Evolutionary conservation across 2,329 filamentous ascomycete species (phyloP).

Genomic region (Diatrype stigma): DNA sequence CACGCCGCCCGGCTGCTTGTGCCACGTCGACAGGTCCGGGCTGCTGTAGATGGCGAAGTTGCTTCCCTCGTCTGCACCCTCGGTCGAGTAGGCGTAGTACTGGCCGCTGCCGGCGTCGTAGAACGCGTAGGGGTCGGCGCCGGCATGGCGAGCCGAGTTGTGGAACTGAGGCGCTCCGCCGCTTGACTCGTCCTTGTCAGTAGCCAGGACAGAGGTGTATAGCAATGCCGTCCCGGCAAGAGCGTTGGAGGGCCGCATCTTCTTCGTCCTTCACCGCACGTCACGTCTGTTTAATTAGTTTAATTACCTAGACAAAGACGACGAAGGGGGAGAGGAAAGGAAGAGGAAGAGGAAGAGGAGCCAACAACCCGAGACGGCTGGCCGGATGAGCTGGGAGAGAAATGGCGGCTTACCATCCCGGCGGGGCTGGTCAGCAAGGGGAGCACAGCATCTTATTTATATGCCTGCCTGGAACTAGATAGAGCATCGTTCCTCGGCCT

Average conservation of each 20-base stretch:
- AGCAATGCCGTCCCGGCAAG: constrained; percentile 1
- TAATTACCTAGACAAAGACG: too few relatives aligned
- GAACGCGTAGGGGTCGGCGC: constrained; percentile 29
- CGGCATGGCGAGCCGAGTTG: constrained; percentile 29
- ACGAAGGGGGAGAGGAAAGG: too few relatives aligned
- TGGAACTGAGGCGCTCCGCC: constrained; percentile 25
- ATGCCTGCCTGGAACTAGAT: not conserved
- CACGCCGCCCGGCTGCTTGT: constrained; percentile 28
- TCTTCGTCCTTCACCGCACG: too few relatives aligned
- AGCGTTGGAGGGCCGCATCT: constrained; percentile 1
- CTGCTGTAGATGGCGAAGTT: constrained; percentile 33
- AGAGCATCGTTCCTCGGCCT: not conserved
- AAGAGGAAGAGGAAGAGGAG: not conserved
- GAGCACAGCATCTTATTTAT: too few relatives aligned
- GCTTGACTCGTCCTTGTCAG: not conserved
- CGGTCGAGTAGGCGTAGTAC: constrained; percentile 34
- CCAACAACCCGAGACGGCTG: not conserved
- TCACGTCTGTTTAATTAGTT: too few relatives aligned
- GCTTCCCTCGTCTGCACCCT: constrained; percentile 28
- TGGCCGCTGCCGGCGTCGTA: constrained; percentile 24
- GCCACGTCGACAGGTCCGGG: constrained; percentile 33
- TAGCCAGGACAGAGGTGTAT: not conserved
- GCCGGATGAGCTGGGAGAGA: not conserved
- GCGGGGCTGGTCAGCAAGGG: too few relatives aligned
- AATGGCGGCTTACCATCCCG: too few relatives aligned